Percentiles rank a stretch among this genome's conserved stretches.
phyloP scores from a whole-genome alignment of 1,284 basidiomycete species.

The Heterobasidion parviporum region DNA sequence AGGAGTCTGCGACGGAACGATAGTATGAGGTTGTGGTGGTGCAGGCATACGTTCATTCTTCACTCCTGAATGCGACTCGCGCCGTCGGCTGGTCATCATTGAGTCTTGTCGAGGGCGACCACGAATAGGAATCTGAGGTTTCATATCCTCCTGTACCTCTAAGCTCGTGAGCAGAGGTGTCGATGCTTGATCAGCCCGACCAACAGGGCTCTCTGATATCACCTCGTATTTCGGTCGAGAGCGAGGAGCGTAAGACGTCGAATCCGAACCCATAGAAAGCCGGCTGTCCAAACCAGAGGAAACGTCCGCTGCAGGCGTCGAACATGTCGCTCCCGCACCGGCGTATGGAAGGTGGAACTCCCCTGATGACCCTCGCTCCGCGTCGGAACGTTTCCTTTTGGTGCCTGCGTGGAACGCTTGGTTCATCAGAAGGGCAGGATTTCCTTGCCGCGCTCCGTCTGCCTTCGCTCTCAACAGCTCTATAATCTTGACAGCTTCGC shows the following conservation, averaged over 20 bases:
- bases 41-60: not conserved
- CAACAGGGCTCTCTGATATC: not conserved
- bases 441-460: constrained; percentile 23
- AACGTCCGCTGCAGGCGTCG: not conserved
- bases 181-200: not conserved
- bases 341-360: constrained; percentile 41
- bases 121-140: constrained; percentile 9
- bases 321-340: constrained; percentile 26
- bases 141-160: not conserved
- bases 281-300: not conserved
- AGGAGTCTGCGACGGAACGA: constrained; percentile 1
- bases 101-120: constrained; percentile 11
- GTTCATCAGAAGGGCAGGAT: constrained; percentile 6
- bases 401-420: constrained; percentile 19
- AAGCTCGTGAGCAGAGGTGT: not conserved
- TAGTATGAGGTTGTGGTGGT: not conserved
- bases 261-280: not conserved
- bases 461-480: constrained; percentile 42
- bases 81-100: not conserved
- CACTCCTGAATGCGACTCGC: not conserved
- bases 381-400: constrained; percentile 48
- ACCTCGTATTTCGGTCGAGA: not conserved
- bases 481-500: constrained; percentile 36
- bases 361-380: constrained; percentile 27
- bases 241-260: not conserved